Evolutionary conservation across 495 filamentous ascomycete genomes (phyloP), one percentile per base, ranked within the genome.

Genomic region (Penicillium psychrofluorescens): DNA sequence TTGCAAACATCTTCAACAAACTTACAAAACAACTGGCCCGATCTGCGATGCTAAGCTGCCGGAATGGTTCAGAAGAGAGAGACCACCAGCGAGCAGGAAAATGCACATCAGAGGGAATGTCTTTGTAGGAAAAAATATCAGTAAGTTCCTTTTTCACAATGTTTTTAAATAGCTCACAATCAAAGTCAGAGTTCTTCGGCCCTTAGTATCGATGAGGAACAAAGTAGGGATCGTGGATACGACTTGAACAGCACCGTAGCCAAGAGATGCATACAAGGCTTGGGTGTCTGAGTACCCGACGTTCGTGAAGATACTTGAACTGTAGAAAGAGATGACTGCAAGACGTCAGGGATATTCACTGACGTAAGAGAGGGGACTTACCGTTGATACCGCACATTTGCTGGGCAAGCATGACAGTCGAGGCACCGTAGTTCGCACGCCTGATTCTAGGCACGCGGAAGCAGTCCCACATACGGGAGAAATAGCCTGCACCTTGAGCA

Each of bases 21-120:
- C 60, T 28, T 50, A 64, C 59, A 65, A 38, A 11, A 42, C 62
- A 33, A 62, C 61, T 9, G 60, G 62, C 12, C 51, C 49, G 36
- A 65, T 56, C 12, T 50, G 45, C 11, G 29, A 34, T 0, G 43
- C 55, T 8, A 35, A 32, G 35, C 43, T 58, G 11, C 40, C 36
- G 13, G 49, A 30, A 0, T 54, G 46, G 11, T 74, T 73, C 11
- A 68, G 56, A 32, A 70, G 64, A 37, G 67, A 85, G 14, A 88
- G 67, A 2, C 84, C 86, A 1, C 77, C 84, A 0, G 79, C 82
- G 0, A 90, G 67, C 16, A 90, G 64, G 76, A 75, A 44, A 74
- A 86, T 44, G 68, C 80, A 55, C 86, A 90, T 90, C 16, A 86
- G 70, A 0, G 87, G 87, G 67, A 90, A 90, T 6, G 87, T 92